Base-by-base conservation (phyloP, 148 eudicot genomes). In the Rhododendron vialii region DNA sequence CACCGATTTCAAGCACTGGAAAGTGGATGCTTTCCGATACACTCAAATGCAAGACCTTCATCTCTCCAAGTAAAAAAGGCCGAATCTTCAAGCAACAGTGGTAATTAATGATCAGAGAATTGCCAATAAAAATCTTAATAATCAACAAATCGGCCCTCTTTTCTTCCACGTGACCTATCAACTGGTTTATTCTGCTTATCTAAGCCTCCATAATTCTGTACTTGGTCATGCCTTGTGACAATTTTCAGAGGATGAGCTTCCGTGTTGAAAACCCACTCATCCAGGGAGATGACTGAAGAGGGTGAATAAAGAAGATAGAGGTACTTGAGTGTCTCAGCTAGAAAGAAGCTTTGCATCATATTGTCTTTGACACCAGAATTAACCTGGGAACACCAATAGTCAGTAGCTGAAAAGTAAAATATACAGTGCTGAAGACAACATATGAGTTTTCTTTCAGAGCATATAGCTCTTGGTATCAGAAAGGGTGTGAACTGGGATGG, bases 341-440 rank as follows among this genome's bases (percentile, higher is more conserved):
- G 93, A 87, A 95, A 95, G 90, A 95, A 95, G 92, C 98, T 95
- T 71, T 94, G 98, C 98, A 94, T 95, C 96, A 94, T 95, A 85
- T 94, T 93, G 94, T 95, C 97, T 88, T 95, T 93, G 13, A 92
- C 95, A 9, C 98, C 98, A 18, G 94, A 88, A 85, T 94, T 92
- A 36, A 95, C 98, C 98, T 95, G 91, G 78, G 74, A 90, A 61
- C 48, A 88, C 45, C 47, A 75, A 38, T 71, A 85, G 38, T 43
- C 85, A 45, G 78, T 53, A 7, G 73, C 41, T 36, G 38, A 57
- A 81, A 82, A 61, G 47, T n/a, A 36, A 81, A 11, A 33, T 33
- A 55, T 15, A 81, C 11, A 53, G 59, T 17, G 13, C 36, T 28
- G 83, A 80, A 17, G 33, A 9, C 45, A 41, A 5, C 45, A 41